These are phyloP conservation scores for Anastatica hierochuntica DNA, from an alignment of 345 rosid species.

Conservation along the genomic window DNA sequence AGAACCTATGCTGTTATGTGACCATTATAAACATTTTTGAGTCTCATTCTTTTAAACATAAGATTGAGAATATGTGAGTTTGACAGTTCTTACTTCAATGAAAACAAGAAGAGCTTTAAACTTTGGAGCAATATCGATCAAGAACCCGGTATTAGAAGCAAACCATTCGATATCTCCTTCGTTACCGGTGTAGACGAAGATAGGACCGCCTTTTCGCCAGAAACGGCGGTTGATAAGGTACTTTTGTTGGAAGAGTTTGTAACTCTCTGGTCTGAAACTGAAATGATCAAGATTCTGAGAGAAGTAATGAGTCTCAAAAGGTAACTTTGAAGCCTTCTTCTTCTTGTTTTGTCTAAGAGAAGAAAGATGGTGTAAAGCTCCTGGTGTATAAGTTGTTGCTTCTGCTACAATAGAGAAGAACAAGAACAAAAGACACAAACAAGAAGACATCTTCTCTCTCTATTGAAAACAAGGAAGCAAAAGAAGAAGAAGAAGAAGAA, in stretches of 20 bases:
- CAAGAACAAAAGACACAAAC: conserved; percentile 10
- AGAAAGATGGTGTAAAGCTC: conserved; percentile 24
- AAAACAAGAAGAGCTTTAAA: conserved; percentile 67
- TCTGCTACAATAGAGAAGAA: conserved; percentile 14
- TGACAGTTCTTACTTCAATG: conserved; percentile 45
- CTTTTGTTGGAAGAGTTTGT: conserved; percentile 51
- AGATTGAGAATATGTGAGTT: not conserved
- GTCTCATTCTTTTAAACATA: too few relatives aligned
- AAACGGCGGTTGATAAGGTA: conserved; percentile 45
- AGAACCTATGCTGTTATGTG: conserved; percentile 58
- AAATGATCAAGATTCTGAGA: conserved; percentile 73
- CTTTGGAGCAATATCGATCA: conserved; percentile 75
- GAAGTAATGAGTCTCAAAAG: conserved; percentile 43
- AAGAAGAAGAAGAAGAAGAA: conserved; percentile 1
- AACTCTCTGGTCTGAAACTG: conserved; percentile 49
- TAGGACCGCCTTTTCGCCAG: conserved; percentile 53
- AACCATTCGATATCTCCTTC: conserved; percentile 86
- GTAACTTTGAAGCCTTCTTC: conserved; percentile 16
- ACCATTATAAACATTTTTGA: too few relatives aligned
- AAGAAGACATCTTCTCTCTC: conserved; percentile 16
- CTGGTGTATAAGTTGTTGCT: conserved; percentile 13
- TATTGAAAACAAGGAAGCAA: not conserved
- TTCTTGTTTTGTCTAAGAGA: conserved; percentile 24
- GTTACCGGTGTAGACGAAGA: conserved; percentile 71
- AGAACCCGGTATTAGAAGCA: conserved; percentile 71